Base-by-base conservation (phyloP, 2,329 filamentous ascomycete species). In the Colletotrichum sansevieriae region DNA sequence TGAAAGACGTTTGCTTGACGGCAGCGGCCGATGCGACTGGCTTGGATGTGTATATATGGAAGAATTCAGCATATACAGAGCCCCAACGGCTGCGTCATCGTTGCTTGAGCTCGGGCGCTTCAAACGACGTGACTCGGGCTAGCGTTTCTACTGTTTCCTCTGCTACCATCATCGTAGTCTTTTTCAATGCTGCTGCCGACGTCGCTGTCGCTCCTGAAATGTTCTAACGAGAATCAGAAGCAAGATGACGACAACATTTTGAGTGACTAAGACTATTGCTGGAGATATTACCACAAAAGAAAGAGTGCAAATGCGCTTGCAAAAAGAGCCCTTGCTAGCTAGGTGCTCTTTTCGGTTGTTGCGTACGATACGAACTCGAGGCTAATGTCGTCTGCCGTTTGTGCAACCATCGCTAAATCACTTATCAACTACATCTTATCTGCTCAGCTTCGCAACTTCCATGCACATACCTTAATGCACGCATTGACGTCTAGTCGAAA, bases 401-500 rank as follows among this genome's bases (percentile, higher is more conserved):
- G n/a, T n/a, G 46, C 22, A 61, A 46, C 20, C 58, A 61, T 41
- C n/a, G 37, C 18, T 15, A 15, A 8, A 13, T 68, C 52, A 46
- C 29, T 52, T 51, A 20, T 58, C 60, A 13, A 37, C 33, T 39
- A 46, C 46, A 46, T 68, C 37, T 65, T 56, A 58, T 64, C 37
- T 51, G 43, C 12, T 15, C 9, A 64, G 59, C 20, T 44, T 51
- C 39, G 20, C 54, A 46, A 64, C 44, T 64, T 13, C 20, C n/a
- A 41, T 25, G 52, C 4, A 55, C 33, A 15, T 33, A 18, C 25
- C 33, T 46, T n/a, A 9, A 59, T 68, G 61, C 39, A 68, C 62
- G 65, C 65, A 65, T 49, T 54, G 65, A 65, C 54, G 6, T 41
- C 37, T 39, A 33, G 22, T 25, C 39, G 61, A 60, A 39, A 47